A percentile compares a stretch with the other conserved stretches of the same genome.
These are phyloP conservation scores for Cladorrhinum samala DNA, from an alignment of 495 filamentous ascomycete genomes.

Conservation along the genomic window DNA sequence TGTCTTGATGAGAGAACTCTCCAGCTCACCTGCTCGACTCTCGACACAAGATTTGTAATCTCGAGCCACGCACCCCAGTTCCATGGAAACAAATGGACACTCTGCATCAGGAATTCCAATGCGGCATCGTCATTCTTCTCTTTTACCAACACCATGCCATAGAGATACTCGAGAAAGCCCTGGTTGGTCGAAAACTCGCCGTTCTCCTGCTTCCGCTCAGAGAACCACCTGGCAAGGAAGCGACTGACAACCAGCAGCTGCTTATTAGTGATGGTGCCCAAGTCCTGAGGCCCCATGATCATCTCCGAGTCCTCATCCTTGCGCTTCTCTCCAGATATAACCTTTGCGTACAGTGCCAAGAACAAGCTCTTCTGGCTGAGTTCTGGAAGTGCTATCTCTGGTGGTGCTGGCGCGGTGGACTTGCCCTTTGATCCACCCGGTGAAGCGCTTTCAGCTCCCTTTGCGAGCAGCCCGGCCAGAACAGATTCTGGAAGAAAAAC, in stretches of 20 bases:
- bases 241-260: slow-evolving; percentile 68
- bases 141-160: slow-evolving; percentile 78
- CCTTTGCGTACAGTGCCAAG: slow-evolving; percentile 85
- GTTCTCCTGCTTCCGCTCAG: slow-evolving; percentile 52
- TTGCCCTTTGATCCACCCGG: slow-evolving; percentile 49
- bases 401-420: slow-evolving; percentile 10
- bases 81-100: slow-evolving; percentile 79
- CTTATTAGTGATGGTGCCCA: slow-evolving; percentile 73
- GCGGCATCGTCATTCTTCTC: slow-evolving; percentile 83
- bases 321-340: slow-evolving; percentile 88
- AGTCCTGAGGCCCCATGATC: slow-evolving; percentile 89
- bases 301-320: slow-evolving; percentile 97
- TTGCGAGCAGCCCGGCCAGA: slow-evolving; percentile 54
- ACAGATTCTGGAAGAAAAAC: slow-evolving; percentile 75
- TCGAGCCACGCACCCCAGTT: slow-evolving; percentile 98
- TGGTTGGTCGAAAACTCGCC: slow-evolving; percentile 57
- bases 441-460: slow-evolving; percentile 41
- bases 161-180: slow-evolving; percentile 92
- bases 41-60: slow-evolving; percentile 66
- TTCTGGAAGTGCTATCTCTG: slow-evolving; percentile 24
- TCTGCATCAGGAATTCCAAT: slow-evolving; percentile 72
- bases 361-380: slow-evolving; percentile 91
- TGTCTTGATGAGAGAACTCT: not conserved
- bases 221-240: slow-evolving; percentile 73
- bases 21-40: slow-evolving; percentile 75